phyloP scores from a whole-genome alignment of 2,329 filamentous ascomycete species.

The Penicillium sp. region DNA sequence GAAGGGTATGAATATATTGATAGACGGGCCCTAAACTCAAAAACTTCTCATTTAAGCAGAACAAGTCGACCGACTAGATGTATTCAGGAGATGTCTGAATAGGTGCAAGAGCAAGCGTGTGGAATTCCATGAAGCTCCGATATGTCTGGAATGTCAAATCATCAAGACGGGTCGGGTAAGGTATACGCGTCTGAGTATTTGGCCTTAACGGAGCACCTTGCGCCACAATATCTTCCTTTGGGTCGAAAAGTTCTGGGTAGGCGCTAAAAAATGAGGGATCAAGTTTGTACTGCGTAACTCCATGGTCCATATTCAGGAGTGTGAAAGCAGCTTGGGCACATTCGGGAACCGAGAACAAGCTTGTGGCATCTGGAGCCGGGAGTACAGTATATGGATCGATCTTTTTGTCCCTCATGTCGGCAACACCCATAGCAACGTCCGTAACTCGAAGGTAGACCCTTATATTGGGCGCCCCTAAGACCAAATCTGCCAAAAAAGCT shows the following conservation, averaged over 20 bases:
- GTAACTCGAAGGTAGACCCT: slow-evolving; percentile 7
- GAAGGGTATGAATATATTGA: too few relatives aligned
- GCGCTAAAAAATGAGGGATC: slow-evolving; percentile 7
- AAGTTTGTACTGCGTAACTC: slow-evolving; percentile 4
- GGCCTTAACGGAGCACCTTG: slow-evolving; percentile 2
- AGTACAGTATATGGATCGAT: not conserved
- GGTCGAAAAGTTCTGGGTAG: slow-evolving; percentile 9
- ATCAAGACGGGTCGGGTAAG: slow-evolving; percentile 2
- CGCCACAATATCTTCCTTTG: slow-evolving; percentile 1
- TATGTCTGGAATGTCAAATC: slow-evolving; percentile 5
- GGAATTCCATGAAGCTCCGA: slow-evolving; percentile 5
- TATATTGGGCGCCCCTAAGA: slow-evolving; percentile 1
- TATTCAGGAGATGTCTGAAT: too few relatives aligned
- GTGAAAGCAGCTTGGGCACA: slow-evolving; percentile 3
- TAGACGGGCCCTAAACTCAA: too few relatives aligned
- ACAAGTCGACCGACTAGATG: too few relatives aligned
- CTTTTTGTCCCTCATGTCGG: not conserved
- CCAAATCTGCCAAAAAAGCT: slow-evolving; percentile 7
- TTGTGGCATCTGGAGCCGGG: slow-evolving; percentile 5
- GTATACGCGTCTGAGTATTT: not conserved
- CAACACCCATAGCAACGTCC: slow-evolving; percentile 1
- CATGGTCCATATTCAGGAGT: slow-evolving; percentile 4
- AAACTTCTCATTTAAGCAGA: too few relatives aligned
- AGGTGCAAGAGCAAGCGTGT: too few relatives aligned
- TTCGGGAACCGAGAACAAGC: not conserved